Evolutionary conservation across 164 flowering plant genomes (phyloP), one percentile per base, ranked within the genome.

Genomic region (Nymphaea colorata): DNA sequence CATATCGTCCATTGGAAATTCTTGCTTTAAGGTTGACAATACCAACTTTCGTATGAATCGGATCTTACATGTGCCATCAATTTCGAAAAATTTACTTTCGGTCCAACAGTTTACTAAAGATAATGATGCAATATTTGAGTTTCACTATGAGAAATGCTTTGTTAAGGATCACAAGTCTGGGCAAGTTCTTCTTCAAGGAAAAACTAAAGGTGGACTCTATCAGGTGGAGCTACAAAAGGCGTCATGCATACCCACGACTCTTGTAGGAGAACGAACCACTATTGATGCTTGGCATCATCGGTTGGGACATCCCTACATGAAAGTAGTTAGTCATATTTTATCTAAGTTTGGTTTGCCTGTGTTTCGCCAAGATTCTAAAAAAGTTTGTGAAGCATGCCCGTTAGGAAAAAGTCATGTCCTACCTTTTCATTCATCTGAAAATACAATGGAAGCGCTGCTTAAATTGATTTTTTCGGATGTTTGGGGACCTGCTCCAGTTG

Each of bases 401-500:
- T 11, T 11, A 62, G 64, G 64, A 25, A 62, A 62, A 17, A 62
- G 25, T 62, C 64, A 18, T 62, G 36, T 1, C 12, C 64, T 62
- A 8, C 25, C 64, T 11, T 62, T 62, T 17, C 18, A 14, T 8
- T 6, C 16, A 6, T 12, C 64, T 11, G 12, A 14, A 14, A 62
- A 1, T 14, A 12, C 6, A 6, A 2, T 14, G 1, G 8, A 14
- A 1, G 36, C 16, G 2, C 64, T 2, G 1, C 36, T 62, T 14
- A 2, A 18, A 1, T 11, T 14, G 18, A 62, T 62, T 11, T 17
- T 11, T 17, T 62, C 14, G 0, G 64, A 62, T 62, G 64, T 62
- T 11, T 62, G 64, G 64, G 64, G 64, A 62, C 64, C 64, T 11
- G 25, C 64, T 1, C 59, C 59, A 55, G 59, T 55, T 55, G 59